Evolutionary conservation across 1,284 basidiomycete genomes (phyloP).

Genomic region (Papiliotrema terrestris): DNA sequence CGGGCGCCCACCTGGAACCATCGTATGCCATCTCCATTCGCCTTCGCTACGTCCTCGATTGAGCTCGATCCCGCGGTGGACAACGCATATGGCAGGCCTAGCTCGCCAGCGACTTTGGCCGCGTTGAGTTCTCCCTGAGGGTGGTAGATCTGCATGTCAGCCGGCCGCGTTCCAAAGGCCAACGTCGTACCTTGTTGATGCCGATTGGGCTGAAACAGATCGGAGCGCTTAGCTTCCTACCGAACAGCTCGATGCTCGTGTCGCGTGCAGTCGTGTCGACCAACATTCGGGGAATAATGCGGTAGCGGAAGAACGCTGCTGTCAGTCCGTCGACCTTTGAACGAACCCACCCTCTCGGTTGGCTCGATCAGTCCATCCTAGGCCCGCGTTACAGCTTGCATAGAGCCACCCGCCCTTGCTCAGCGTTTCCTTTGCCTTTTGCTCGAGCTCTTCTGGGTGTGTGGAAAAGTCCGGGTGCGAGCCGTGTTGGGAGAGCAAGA

Average conservation of each 20-base stretch:
- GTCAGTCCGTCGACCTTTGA: neutral
- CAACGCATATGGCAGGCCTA: slow-evolving; percentile 66
- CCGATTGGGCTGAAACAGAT: slow-evolving; percentile 70
- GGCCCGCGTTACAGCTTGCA: slow-evolving; percentile 58
- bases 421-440: slow-evolving; percentile 56
- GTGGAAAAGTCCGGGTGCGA: slow-evolving; percentile 26
- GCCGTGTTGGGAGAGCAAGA: slow-evolving; percentile 49
- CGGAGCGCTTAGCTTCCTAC: slow-evolving; percentile 61
- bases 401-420: slow-evolving; percentile 58
- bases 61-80: slow-evolving; percentile 66
- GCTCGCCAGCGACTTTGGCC: slow-evolving; percentile 61
- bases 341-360: slow-evolving; percentile 50
- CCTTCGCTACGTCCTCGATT: slow-evolving; percentile 68
- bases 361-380: slow-evolving; percentile 58
- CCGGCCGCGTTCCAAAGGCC: neutral
- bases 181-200: slow-evolving; percentile 64
- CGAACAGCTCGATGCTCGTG: slow-evolving; percentile 62
- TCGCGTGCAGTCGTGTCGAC: slow-evolving; percentile 62
- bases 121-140: slow-evolving; percentile 61
- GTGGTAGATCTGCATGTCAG: neutral
- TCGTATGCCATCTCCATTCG: slow-evolving; percentile 59
- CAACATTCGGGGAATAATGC: slow-evolving; percentile 69
- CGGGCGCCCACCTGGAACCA: slow-evolving; percentile 61
- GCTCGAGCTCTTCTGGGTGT: slow-evolving; percentile 55
- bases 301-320: slow-evolving; percentile 51